Percentiles rank a stretch among this genome's conserved stretches.
Conservation (phyloP, 208 protist species). For the Crithidia sp. region DNA sequence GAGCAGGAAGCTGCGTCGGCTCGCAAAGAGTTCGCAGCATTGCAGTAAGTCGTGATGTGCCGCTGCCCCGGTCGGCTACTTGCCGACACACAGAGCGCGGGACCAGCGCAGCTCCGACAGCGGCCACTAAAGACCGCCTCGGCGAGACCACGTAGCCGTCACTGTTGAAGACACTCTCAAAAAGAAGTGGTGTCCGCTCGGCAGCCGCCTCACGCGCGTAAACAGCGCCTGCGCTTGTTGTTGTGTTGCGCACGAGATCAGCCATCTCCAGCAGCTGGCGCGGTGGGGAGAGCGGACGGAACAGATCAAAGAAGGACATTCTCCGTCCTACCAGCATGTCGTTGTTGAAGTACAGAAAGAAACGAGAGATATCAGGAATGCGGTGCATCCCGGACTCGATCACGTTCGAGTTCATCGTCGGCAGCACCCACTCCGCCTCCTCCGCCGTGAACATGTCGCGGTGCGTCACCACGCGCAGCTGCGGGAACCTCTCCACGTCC, state of each 20-base stretch:
- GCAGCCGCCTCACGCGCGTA: not conserved
- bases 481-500: slow-evolving; percentile 32
- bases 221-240: not conserved
- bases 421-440: slow-evolving; percentile 35
- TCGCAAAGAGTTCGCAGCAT: slow-evolving; percentile 2
- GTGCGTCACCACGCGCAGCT: slow-evolving; percentile 48
- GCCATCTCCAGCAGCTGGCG: slow-evolving; percentile 11
- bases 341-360: slow-evolving; percentile 57
- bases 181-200: slow-evolving; percentile 2
- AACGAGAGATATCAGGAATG: slow-evolving; percentile 47
- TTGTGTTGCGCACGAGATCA: not conserved
- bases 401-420: slow-evolving; percentile 44
- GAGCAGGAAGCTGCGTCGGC: not conserved
- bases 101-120: not conserved
- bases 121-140: not conserved
- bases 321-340: slow-evolving; percentile 50
- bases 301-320: slow-evolving; percentile 53
- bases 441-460: slow-evolving; percentile 37
- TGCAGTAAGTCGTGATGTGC: no score
- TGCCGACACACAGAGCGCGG: not conserved
- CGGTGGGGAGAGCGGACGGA: slow-evolving; percentile 42
- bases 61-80: not conserved
- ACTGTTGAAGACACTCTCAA: slow-evolving; percentile 35
- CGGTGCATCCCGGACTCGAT: slow-evolving; percentile 53
- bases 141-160: slow-evolving; percentile 11